Base-by-base conservation (phyloP, 2,329 filamentous ascomycete genomes). In the Stylonectria norvegica region DNA sequence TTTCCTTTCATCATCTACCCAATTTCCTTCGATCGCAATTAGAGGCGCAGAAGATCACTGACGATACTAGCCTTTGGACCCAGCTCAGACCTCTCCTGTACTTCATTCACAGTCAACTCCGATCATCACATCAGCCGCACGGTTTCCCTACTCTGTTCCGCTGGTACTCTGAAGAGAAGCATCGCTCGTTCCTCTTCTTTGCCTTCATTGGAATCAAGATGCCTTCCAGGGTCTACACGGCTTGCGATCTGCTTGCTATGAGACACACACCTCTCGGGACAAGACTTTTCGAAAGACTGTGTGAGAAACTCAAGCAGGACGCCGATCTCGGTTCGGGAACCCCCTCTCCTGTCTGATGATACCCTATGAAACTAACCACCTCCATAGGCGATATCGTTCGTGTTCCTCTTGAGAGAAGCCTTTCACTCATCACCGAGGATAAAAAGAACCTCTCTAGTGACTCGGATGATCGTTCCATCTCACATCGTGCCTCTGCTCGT, bases 221-320 rank as follows among this genome's bases (percentile, higher is more conserved):
- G 73, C 58, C 60, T 38, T 60, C 63, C 10, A 63, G 61, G 30
- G 65, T 53, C 9, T 77, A 77, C 49, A 66, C 63, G 7, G 56
- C 68, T 36, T 54, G 59, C 23, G 70, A 77, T 55, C 62, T 77
- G n/a, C 57, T 75, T 31, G 53, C 52, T 32, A 49, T 67, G 40
- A 58, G 58, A 43, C 47, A 59, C 20, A 27, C 28, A n/a, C 52
- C 57, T 32, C 48, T 53, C 12, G 40, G 45, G n/a, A 47, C 52
- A 38, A 52, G 59, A 7, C 32, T 66, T 15, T 55, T 54, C 34
- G 40, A 59, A 14, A 50, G 52, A 27, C 47, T 68, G 5, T 54
- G 53, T 38, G 45, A 49, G n/a, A 61, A 57, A 41, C 59, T 75
- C 27, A 61, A 63, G 23, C 56, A 48, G 11, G 65, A 73, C 40